Conservation (phyloP, 371 early-diverging fungal genomes). For the Apophysomyces trapeziformis region DNA sequence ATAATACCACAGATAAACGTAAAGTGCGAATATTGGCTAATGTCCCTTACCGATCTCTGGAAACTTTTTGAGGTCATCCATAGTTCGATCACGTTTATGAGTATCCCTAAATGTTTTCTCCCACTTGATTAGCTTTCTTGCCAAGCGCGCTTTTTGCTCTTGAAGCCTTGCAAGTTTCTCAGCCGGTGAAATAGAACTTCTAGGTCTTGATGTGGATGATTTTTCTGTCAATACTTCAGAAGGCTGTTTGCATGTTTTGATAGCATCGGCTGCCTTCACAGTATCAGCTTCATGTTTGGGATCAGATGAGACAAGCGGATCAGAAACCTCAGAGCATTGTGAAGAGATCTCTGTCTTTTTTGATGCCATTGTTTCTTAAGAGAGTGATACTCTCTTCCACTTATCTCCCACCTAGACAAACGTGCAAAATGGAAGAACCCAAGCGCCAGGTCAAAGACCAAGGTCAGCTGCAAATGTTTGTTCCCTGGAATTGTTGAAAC, state of each 20-base stretch:
- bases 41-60: neutral
- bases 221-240: neutral
- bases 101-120: neutral
- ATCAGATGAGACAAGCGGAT: too few relatives aligned
- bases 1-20: neutral
- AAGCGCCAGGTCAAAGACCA: too few relatives aligned
- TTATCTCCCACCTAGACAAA: too few relatives aligned
- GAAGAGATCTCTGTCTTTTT: neutral
- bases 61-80: neutral
- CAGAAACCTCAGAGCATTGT: neutral
- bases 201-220: neutral
- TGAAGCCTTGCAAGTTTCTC: constrained; percentile 4
- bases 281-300: too few relatives aligned
- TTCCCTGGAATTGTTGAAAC: too few relatives aligned
- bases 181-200: neutral
- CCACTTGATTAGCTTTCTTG: neutral
- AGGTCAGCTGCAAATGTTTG: too few relatives aligned
- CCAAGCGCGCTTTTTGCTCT: constrained; percentile 2
- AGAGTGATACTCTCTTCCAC: neutral
- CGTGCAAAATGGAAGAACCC: too few relatives aligned
- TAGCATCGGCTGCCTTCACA: too few relatives aligned
- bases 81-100: constrained; percentile 1
- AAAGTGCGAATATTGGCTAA: neutral
- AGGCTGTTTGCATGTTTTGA: too few relatives aligned
- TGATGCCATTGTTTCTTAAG: neutral